Percentiles rank a stretch among this genome's conserved stretches.
Evolutionary conservation across 2,329 filamentous ascomycete species (phyloP).

Genomic region (Basipetospora chlamydospora): DNA sequence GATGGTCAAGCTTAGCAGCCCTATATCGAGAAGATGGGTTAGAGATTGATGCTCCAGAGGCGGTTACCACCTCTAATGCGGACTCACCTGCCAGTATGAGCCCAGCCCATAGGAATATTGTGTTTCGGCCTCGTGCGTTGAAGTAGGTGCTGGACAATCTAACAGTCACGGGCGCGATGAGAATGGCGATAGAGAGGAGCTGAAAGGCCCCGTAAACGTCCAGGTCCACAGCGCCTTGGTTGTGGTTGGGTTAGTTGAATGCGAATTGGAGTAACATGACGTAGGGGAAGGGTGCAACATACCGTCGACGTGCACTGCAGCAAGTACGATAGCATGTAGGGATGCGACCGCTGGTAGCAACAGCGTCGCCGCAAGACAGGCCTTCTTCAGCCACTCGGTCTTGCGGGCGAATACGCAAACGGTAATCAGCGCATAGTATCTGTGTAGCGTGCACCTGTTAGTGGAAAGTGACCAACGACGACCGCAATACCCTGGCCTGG

Average conservation of each 20-base stretch:
- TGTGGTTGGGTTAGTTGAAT: background rate
- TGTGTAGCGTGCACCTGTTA: too few species aligned
- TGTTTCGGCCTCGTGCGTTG: conserved; percentile 45
- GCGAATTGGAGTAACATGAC: too few species aligned
- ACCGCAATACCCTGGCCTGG: too few species aligned
- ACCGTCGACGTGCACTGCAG: conserved; percentile 44
- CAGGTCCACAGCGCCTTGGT: conserved; percentile 47
- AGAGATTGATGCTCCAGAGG: too few species aligned
- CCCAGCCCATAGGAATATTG: conserved; percentile 52
- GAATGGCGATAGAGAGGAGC: conserved; percentile 48
- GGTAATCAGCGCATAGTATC: conserved; percentile 49
- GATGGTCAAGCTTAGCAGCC: conserved; percentile 44
- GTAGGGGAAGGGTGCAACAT: conserved; percentile 12
- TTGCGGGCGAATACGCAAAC: conserved; percentile 49
- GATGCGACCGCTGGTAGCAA: conserved; percentile 50
- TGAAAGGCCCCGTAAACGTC: conserved; percentile 57
- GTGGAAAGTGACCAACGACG: too few species aligned
- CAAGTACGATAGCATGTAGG: conserved; percentile 47
- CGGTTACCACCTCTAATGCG: too few species aligned
- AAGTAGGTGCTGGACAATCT: conserved; percentile 50
- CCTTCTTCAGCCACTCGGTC: conserved; percentile 44
- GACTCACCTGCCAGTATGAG: conserved; percentile 45
- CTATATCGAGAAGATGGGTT: too few species aligned
- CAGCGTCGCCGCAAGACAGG: conserved; percentile 47
- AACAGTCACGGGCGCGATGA: conserved; percentile 49